Percentiles rank a stretch among this genome's conserved stretches.
These are phyloP conservation scores for Leucaena leucocephala DNA, from an alignment of 306 rosid genomes.

Conservation along the genomic window DNA sequence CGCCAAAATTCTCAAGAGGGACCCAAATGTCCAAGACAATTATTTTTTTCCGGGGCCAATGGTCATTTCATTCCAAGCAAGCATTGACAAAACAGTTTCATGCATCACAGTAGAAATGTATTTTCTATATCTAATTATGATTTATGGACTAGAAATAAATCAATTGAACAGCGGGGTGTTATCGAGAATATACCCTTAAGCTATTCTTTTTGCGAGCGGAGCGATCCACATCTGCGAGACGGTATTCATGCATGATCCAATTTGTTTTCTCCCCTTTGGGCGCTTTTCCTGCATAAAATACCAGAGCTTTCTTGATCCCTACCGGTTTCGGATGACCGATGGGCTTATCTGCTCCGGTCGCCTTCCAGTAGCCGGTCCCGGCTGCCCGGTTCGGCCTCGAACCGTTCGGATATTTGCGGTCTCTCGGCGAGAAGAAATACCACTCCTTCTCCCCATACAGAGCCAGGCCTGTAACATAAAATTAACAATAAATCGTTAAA, in stretches of 20 bases:
- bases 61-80: slow-evolving; percentile 7
- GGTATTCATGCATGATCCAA: slow-evolving; percentile 99
- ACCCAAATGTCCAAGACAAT: slow-evolving; percentile 14
- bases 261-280: slow-evolving; percentile 91
- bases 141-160: background rate
- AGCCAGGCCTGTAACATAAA: slow-evolving; percentile 53
- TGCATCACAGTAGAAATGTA: slow-evolving; percentile 16
- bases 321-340: slow-evolving; percentile 83
- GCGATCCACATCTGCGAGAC: slow-evolving; percentile 93
- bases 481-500: background rate
- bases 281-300: slow-evolving; percentile 89
- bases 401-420: slow-evolving; percentile 92
- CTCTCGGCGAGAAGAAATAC: slow-evolving; percentile 91
- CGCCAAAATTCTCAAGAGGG: slow-evolving; percentile 21
- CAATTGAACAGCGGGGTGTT: background rate
- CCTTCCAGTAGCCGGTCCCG: slow-evolving; percentile 96
- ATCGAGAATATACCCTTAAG: slow-evolving; percentile 61
- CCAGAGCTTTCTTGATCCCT: slow-evolving; percentile 95
- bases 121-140: slow-evolving; percentile 26
- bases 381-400: slow-evolving; percentile 98
- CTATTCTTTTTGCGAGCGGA: slow-evolving; percentile 85
- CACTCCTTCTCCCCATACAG: slow-evolving; percentile 90
- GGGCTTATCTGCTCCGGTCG: slow-evolving; percentile 97
- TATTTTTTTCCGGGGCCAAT: background rate
- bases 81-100: background rate